Conservation (phyloP, 495 filamentous ascomycete species). For the Monascus purpureus region DNA sequence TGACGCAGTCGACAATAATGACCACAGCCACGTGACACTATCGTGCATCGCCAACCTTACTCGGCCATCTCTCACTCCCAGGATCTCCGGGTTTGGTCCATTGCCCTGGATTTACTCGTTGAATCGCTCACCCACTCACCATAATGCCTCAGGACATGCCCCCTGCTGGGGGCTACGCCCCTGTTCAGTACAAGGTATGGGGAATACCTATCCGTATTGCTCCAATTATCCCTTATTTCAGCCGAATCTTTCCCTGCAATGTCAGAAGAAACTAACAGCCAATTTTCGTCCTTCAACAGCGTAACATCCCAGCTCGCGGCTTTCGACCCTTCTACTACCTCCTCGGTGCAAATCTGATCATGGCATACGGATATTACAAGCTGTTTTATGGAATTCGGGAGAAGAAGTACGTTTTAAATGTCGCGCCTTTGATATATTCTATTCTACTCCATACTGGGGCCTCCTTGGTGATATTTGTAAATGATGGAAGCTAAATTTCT, state of each 20-base stretch:
- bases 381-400: constrained; percentile 66
- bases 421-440: background rate
- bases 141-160: constrained; percentile 72
- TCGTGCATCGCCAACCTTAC: constrained; percentile 20
- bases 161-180: constrained; percentile 82
- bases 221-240: too few relatives aligned
- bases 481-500: too few relatives aligned
- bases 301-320: constrained; percentile 83
- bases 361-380: constrained; percentile 83
- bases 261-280: background rate
- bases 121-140: constrained; percentile 8
- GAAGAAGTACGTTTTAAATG: constrained; percentile 53
- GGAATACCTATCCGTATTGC: too few relatives aligned
- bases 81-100: constrained; percentile 23
- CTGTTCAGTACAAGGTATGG: constrained; percentile 88
- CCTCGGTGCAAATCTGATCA: constrained; percentile 54
- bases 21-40: constrained; percentile 19
- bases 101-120: too few relatives aligned
- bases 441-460: too few relatives aligned
- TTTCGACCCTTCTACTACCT: constrained; percentile 74
- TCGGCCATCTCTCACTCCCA: constrained; percentile 15
- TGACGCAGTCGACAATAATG: constrained; percentile 24
- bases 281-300: constrained; percentile 32
- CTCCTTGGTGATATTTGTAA: too few relatives aligned
- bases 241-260: background rate